Evolutionary conservation across 306 rosid genomes (phyloP), one percentile per base, ranked within the genome.

Genomic region (Inga laurina): DNA sequence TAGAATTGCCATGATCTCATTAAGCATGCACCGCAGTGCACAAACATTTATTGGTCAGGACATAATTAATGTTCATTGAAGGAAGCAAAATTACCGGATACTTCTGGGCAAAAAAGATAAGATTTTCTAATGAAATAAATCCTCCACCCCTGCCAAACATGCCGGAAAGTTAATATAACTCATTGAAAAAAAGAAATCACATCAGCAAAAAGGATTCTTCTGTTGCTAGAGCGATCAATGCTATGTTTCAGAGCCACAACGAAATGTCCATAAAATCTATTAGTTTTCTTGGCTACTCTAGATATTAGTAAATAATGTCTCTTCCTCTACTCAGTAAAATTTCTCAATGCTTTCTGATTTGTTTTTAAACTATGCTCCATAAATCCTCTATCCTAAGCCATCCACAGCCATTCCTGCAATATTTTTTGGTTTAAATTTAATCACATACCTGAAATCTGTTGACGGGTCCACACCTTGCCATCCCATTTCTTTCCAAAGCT

Each of bases 391-490:
- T 3, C 21, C 21, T 27, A 65, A 13, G 30, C 76, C 76, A 41
- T 45, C 41, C 76, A 24, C 4, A 65, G 39, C 62, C 80, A 44
- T 45, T n/a, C n/a, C 43, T 2, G 18, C n/a, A 44, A 32, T 65
- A 30, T 32, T 5, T 14, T 32, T 13, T 14, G 16, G n/a, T 32
- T 62, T 34, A 65, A 32, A 32, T 32, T 65, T 8, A 54, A 51
- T 37, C 65, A 78, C 90, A 72, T 79, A 92, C 99, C 99, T 92
- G 89, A 96, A 96, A 90, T 96, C 99, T 70, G 99, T 96, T 68
- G 99, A 96, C 52, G 99, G 99, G 78, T 96, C 99, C 44, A 92
- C 77, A 73, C 99, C 99, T 84, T 96, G 99, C 99, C 99, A 96
- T 64, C 99, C 99, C 99, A 96, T 96, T 81, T 96, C 97, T 89